phyloP scores from a whole-genome alignment of 352 stramenopile species.

The Pythium coloratum region DNA sequence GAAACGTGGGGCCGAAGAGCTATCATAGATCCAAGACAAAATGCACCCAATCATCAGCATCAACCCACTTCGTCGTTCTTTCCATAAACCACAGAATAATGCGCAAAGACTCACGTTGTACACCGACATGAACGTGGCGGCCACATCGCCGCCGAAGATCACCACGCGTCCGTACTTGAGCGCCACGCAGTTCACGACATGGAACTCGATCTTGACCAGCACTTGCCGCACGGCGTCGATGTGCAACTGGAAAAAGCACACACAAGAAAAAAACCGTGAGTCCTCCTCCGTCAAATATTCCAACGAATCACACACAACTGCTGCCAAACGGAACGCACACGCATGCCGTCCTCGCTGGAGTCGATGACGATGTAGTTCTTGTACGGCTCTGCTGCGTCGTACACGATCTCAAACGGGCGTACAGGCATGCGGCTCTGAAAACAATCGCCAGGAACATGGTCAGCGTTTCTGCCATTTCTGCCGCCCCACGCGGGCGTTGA shows the following conservation, averaged over 20 bases:
- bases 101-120: constrained; percentile 62
- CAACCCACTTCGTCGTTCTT: not conserved
- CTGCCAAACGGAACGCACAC: constrained; percentile 25
- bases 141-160: constrained; percentile 78
- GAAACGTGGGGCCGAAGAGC: constrained; percentile 86
- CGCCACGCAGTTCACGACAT: constrained; percentile 72
- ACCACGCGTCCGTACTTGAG: constrained; percentile 82
- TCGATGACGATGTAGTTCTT: constrained; percentile 58
- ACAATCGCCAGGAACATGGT: not conserved
- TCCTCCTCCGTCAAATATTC: not conserved
- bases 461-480: not conserved
- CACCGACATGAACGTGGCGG: constrained; percentile 85
- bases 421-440: constrained; percentile 63
- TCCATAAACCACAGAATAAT: not conserved
- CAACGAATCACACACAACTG: not conserved
- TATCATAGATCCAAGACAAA: constrained; percentile 18
- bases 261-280: not conserved
- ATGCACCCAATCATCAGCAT: not conserved
- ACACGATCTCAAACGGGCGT: constrained; percentile 76
- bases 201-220: constrained; percentile 76
- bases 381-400: constrained; percentile 67
- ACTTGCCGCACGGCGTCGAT: constrained; percentile 71
- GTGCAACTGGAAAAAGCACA: constrained; percentile 39
- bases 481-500: not conserved
- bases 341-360: constrained; percentile 72